Percentiles rank a stretch among this genome's conserved stretches.
Evolutionary conservation across 2,329 filamentous ascomycete genomes (phyloP).

Genomic region (Phyllosticta capitalensis): DNA sequence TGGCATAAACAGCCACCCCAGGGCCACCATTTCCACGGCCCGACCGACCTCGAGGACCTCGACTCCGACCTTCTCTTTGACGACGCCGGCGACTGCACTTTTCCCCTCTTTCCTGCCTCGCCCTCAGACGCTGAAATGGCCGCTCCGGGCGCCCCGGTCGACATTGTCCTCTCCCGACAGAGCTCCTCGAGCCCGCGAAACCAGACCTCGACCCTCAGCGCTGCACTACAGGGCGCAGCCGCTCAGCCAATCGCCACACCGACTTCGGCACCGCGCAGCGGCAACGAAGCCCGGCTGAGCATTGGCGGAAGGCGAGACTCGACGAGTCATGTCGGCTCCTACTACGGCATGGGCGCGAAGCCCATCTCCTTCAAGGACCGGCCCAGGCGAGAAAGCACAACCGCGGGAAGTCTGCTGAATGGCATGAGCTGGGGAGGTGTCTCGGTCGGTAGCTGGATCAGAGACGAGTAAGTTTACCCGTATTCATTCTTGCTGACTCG

Average conservation of each 20-base stretch:
- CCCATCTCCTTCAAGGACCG: slow-evolving; percentile 53
- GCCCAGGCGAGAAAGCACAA: slow-evolving; percentile 48
- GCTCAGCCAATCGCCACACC: slow-evolving; percentile 25
- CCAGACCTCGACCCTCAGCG: slow-evolving; percentile 55
- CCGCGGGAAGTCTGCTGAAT: slow-evolving; percentile 53
- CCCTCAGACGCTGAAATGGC: slow-evolving; percentile 11
- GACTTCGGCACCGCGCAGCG: slow-evolving; percentile 30
- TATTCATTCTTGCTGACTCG: neutral
- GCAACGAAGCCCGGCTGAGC: slow-evolving; percentile 24
- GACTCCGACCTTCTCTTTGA: slow-evolving; percentile 31
- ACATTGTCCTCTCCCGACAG: slow-evolving; percentile 48
- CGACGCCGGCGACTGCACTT: slow-evolving; percentile 32
- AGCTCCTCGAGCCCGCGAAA: slow-evolving; percentile 51
- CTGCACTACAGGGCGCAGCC: slow-evolving; percentile 43
- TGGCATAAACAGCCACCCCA: slow-evolving; percentile 35
- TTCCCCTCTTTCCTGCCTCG: slow-evolving; percentile 29
- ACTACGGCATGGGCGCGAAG: slow-evolving; percentile 48
- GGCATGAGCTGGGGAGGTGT: slow-evolving; percentile 97
- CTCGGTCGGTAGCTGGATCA: slow-evolving; percentile 92
- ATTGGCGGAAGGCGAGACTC: slow-evolving; percentile 43
- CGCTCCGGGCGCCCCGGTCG: slow-evolving; percentile 37
- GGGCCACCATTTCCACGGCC: slow-evolving; percentile 16
- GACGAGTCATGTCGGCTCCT: slow-evolving; percentile 39
- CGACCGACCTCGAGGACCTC: slow-evolving; percentile 20
- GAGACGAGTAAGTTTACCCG: slow-evolving; percentile 78